Conservation (phyloP, 192 early-diverging fungal genomes). For the Backusella circina region DNA sequence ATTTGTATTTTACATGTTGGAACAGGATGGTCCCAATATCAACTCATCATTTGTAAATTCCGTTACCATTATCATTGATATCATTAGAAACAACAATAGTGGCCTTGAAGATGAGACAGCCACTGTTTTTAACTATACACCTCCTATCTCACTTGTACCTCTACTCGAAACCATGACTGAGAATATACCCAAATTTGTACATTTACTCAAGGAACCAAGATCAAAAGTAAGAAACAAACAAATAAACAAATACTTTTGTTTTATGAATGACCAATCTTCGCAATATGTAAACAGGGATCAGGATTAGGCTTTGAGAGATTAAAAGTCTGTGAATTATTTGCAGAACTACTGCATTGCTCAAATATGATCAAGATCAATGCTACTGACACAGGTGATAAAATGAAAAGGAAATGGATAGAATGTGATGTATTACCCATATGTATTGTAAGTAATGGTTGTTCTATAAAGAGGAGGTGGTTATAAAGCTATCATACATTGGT, state of each 20-base stretch:
- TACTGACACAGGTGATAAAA: constrained; percentile 52
- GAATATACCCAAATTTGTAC: constrained; percentile 72
- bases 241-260: too few relatives aligned
- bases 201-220: constrained; percentile 71
- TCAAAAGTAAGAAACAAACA: constrained; percentile 72
- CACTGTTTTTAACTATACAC: constrained; percentile 9
- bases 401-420: constrained; percentile 68
- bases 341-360: constrained; percentile 92
- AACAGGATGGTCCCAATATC: constrained; percentile 65
- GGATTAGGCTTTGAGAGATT: constrained; percentile 92
- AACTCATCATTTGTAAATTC: constrained; percentile 90
- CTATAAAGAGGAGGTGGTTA: background rate
- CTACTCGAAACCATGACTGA: constrained; percentile 82
- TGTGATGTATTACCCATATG: constrained; percentile 61
- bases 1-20: constrained; percentile 87
- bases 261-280: too few relatives aligned
- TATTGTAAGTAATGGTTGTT: constrained; percentile 28
- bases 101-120: constrained; percentile 28
- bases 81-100: constrained; percentile 92
- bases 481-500: background rate
- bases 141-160: constrained; percentile 65
- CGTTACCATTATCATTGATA: constrained; percentile 95
- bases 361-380: constrained; percentile 73
- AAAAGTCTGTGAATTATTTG: constrained; percentile 96
- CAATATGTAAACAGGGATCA: constrained; percentile 42